These are phyloP conservation scores for Hygrophila difformis DNA, from an alignment of 257 asterid genomes.

Conservation along the genomic window DNA sequence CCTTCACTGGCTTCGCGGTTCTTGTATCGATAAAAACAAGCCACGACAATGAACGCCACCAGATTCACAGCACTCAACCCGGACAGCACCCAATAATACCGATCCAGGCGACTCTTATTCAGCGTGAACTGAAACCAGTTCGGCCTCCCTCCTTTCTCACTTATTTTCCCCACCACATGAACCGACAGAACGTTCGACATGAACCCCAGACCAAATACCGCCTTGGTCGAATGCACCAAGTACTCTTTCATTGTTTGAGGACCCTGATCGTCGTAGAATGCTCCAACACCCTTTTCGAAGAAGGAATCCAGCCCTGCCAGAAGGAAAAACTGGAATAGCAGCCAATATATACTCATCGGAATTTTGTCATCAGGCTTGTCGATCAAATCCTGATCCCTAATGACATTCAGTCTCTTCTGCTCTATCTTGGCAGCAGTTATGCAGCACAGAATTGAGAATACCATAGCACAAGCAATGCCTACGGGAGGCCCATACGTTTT, in stretches of 20 bases:
- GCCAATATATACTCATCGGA: slow-evolving; percentile 37
- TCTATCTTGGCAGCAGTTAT: slow-evolving; percentile 46
- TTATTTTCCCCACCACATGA: slow-evolving; percentile 34
- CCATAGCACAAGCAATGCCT: slow-evolving; percentile 36
- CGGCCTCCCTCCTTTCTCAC: slow-evolving; percentile 25
- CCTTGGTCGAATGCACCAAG: slow-evolving; percentile 13
- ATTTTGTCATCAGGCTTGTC: slow-evolving; percentile 24
- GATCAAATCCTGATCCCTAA: slow-evolving; percentile 17
- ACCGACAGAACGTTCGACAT: slow-evolving; percentile 33
- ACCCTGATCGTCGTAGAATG: slow-evolving; percentile 22
- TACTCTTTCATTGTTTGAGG: slow-evolving; percentile 25
- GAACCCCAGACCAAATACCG: slow-evolving; percentile 39
- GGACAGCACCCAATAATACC: too few relatives aligned
- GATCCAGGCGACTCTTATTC: slow-evolving; percentile 8
- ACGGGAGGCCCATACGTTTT: slow-evolving; percentile 27
- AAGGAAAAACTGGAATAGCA: slow-evolving; percentile 41
- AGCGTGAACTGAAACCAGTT: slow-evolving; percentile 50
- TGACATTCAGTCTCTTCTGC: slow-evolving; percentile 24
- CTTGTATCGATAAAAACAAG: too few relatives aligned
- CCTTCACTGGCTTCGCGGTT: too few relatives aligned
- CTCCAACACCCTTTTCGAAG: slow-evolving; percentile 17
- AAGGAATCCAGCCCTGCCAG: slow-evolving; percentile 36
- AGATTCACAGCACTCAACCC: too few relatives aligned
- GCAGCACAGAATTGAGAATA: slow-evolving; percentile 38
- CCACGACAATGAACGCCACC: too few relatives aligned